Conservation (phyloP, 257 asterid species). For the Schizonepeta tenuifolia region DNA sequence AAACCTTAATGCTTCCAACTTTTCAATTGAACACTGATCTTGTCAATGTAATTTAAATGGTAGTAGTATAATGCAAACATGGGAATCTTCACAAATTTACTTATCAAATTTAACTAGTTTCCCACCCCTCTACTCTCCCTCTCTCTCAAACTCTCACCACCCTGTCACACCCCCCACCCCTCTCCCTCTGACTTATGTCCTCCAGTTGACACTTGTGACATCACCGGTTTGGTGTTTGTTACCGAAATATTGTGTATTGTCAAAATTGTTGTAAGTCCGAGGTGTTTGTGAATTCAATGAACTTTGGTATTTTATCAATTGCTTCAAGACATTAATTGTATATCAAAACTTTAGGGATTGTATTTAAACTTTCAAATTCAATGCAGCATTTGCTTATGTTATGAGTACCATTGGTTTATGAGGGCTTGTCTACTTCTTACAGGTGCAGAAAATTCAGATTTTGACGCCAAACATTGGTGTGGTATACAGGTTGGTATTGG, state of each 20-base stretch:
- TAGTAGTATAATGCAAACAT: background rate
- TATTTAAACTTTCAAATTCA: background rate
- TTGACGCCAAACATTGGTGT: slow-evolving; percentile 98
- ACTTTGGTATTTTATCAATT: background rate
- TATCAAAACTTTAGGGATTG: background rate
- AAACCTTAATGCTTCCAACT: background rate
- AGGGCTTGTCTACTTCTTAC: slow-evolving; percentile 34
- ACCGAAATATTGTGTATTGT: background rate
- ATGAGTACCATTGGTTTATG: slow-evolving; percentile 2
- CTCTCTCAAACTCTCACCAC: background rate
- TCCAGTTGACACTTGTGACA: background rate
- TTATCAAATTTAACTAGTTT: background rate
- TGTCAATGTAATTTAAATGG: background rate
- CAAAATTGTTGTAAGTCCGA: background rate
- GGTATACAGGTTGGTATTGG: slow-evolving; percentile 76
- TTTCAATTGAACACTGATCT: slow-evolving; percentile 12
- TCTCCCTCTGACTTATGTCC: background rate
- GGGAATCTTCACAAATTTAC: background rate
- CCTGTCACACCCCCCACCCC: background rate
- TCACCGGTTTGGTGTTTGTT: background rate
- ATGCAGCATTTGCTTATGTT: background rate
- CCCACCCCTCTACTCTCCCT: background rate
- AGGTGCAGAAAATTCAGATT: slow-evolving; percentile 96
- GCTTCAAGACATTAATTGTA: background rate
- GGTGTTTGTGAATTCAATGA: background rate